Evolutionary conservation across 495 filamentous ascomycete species (phyloP).

Genomic region (Corynascus novoguineensis): DNA sequence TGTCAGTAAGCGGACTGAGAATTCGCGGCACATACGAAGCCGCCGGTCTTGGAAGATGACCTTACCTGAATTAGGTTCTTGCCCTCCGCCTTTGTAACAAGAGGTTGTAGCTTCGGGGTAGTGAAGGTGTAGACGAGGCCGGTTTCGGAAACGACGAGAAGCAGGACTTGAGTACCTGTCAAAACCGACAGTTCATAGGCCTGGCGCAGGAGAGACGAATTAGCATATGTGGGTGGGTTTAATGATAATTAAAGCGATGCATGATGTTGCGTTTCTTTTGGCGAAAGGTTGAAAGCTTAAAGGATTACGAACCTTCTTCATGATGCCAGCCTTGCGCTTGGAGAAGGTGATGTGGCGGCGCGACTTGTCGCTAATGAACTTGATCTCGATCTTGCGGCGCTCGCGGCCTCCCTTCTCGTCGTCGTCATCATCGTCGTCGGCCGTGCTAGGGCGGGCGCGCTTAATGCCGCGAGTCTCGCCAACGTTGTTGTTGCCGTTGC

Average conservation of each 20-base stretch:
- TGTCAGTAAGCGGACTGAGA: not conserved
- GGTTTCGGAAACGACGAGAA: constrained; percentile 97
- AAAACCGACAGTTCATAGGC: constrained; percentile 97
- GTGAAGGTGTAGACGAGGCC: constrained; percentile 99
- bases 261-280: not conserved
- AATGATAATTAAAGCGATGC: not conserved
- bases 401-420: constrained; percentile 98
- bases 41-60: constrained; percentile 17
- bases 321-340: constrained; percentile 99
- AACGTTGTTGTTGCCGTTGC: constrained; percentile 54
- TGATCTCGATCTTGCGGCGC: constrained; percentile 99
- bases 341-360: constrained; percentile 99
- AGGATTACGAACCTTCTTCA: constrained; percentile 87
- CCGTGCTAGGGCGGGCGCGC: constrained; percentile 72
- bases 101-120: constrained; percentile 95
- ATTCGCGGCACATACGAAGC: not conserved
- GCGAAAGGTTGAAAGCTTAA: not conserved
- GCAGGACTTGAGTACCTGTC: constrained; percentile 94
- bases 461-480: constrained; percentile 79
- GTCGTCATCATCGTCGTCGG: constrained; percentile 96
- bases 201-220: constrained; percentile 44
- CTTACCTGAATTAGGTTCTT: constrained; percentile 99
- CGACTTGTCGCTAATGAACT: constrained; percentile 99
- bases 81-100: constrained; percentile 98
- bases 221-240: constrained; percentile 28